phyloP scores from a whole-genome alignment of 148 eudicot species.

The Pouteria glomerata region DNA sequence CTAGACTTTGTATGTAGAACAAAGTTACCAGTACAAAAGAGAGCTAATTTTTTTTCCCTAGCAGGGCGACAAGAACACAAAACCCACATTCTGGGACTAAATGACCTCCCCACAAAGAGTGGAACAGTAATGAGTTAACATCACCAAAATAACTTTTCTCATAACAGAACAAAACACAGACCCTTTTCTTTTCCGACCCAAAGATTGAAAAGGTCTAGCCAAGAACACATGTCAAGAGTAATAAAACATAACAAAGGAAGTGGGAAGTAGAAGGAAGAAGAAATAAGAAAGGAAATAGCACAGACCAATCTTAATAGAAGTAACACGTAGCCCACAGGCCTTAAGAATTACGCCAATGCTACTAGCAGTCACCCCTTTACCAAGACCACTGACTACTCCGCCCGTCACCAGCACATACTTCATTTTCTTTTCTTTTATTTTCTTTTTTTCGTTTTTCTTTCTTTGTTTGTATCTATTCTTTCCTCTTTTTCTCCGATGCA shows the following conservation, averaged over 20 bases:
- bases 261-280: not conserved
- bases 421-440: slow-evolving; percentile 22
- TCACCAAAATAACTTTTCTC: not conserved
- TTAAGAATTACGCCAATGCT: slow-evolving; percentile 85
- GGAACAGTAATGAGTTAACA: no score
- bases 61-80: no score
- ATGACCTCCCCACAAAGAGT: not conserved
- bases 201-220: no score
- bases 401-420: slow-evolving; percentile 91
- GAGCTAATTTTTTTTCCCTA: not conserved
- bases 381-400: slow-evolving; percentile 87
- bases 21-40: not conserved
- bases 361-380: slow-evolving; percentile 93
- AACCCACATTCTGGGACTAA: not conserved
- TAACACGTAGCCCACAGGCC: slow-evolving; percentile 81
- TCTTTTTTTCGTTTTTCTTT: no score
- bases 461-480: no score
- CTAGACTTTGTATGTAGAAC: not conserved
- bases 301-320: slow-evolving; percentile 84
- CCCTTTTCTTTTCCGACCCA: no score
- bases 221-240: no score
- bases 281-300: not conserved
- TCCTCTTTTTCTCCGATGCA: not conserved
- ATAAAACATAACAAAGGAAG: not conserved
- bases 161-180: not conserved